Evolutionary conservation across 106 monocot species (phyloP).

Genomic region (Dactylorhiza incarnata): DNA sequence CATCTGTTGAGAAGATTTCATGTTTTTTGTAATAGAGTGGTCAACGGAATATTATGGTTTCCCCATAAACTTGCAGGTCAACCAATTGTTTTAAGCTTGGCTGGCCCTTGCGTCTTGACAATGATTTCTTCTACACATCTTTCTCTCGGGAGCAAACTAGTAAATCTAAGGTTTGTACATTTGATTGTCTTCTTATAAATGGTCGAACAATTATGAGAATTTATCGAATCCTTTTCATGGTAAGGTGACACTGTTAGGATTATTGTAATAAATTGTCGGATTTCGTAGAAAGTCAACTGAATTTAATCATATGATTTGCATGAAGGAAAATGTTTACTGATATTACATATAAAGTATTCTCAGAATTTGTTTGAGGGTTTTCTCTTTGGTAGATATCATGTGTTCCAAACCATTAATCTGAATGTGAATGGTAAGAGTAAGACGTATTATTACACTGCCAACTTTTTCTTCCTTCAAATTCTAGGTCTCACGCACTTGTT

Average conservation of each 20-base stretch:
- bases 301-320: neutral
- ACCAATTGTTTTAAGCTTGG: constrained; percentile 74
- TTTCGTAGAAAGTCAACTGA: neutral
- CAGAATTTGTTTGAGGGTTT: neutral
- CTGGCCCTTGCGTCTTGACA: constrained; percentile 61
- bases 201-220: neutral
- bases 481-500: neutral
- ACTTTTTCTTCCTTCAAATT: neutral
- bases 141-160: constrained; percentile 15
- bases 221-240: neutral
- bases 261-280: neutral
- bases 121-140: constrained; percentile 50
- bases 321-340: neutral
- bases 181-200: neutral
- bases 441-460: neutral
- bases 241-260: neutral
- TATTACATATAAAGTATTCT: neutral
- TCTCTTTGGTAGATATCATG: neutral
- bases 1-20: neutral
- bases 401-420: neutral
- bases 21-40: neutral
- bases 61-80: constrained; percentile 44
- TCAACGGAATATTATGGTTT: neutral
- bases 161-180: constrained; percentile 29
- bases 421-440: neutral